Conservation (phyloP, 2,329 filamentous ascomycete genomes). For the Fusarium dlaminii region DNA sequence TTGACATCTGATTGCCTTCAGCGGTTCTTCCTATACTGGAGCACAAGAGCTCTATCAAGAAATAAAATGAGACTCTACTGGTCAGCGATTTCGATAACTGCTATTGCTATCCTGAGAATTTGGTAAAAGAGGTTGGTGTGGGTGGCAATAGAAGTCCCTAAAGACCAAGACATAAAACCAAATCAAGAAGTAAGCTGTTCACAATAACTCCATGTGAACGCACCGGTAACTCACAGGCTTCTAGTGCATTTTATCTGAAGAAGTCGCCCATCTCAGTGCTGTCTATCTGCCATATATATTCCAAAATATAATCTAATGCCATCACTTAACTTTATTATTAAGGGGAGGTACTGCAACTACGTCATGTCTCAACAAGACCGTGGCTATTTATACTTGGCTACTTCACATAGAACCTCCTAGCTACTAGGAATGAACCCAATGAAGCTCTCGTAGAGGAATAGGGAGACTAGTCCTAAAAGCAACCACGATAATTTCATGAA, state of each 20-base stretch:
- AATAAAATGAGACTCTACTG: accelerated
- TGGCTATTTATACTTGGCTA: background rate
- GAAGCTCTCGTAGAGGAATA: accelerated
- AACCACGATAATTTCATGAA: background rate
- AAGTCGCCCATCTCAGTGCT: background rate
- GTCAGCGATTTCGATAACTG: background rate
- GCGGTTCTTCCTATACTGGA: background rate
- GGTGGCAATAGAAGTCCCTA: too few relatives aligned
- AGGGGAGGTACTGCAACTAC: background rate
- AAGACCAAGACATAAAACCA: too few relatives aligned
- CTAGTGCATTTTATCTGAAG: background rate
- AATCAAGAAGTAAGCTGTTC: too few relatives aligned
- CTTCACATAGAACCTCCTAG: background rate
- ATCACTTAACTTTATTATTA: too few relatives aligned
- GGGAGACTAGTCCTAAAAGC: background rate
- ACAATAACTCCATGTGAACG: background rate
- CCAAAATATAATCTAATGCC: background rate
- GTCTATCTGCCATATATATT: accelerated
- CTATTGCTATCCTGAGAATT: accelerated
- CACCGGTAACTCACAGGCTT: accelerated
- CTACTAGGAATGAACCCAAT: too few relatives aligned
- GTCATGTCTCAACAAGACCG: background rate
- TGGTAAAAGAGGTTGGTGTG: too few relatives aligned
- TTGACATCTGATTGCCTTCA: background rate
- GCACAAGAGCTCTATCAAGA: accelerated